Base-by-base conservation (phyloP, 495 filamentous ascomycete species). In the Hypomontagnella submonticulosa region DNA sequence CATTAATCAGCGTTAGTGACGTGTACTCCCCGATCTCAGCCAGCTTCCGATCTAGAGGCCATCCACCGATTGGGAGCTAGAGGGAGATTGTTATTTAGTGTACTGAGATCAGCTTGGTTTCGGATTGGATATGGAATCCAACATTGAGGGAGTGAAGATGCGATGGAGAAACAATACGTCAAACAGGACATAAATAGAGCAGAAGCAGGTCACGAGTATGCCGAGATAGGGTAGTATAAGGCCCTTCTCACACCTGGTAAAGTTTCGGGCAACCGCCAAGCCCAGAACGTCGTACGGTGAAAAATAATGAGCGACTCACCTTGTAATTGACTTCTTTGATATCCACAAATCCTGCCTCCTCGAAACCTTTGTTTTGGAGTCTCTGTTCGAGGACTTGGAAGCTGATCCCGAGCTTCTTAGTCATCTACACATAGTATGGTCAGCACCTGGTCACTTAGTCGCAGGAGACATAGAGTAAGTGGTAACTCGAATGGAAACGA, bases 341-440 rank as follows among this genome's bases (percentile, higher is more conserved):
- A 40, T 67, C 58, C 34, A 67, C 57, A 30, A 67, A 59, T 34
- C 57, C 64, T 16, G 51, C 41, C 16, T 57, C 58, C 38, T 67
- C 51, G 23, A 67, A 55, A 1, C 49, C 44, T 23, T 49, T 63
- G 34, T 57, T 49, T 23, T 67, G 57, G 3, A 49, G 48, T 16
- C 64, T 53, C 4, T 63, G 40, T 4, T 62, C 50, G 11, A 56
- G 44, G 32, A 67, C 64, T 19, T 62, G 34, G 34, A 67, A 62
- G 27, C 64, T 67, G 8, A 49, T 1, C 2, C 51, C 46, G 15
- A 46, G 18, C 27, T 44, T 61, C 13, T 55, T 48, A 5, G 38
- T 20, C 34, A 59, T 19, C 56, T 59, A 43, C 34, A 50, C 54
- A 27, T 7, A 20, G 10, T 20, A 1, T 7, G 30, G 19, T 57